These are phyloP conservation scores for Trichoderma polysporum DNA, from an alignment of 2,329 filamentous ascomycete genomes.

Conservation along the genomic window DNA sequence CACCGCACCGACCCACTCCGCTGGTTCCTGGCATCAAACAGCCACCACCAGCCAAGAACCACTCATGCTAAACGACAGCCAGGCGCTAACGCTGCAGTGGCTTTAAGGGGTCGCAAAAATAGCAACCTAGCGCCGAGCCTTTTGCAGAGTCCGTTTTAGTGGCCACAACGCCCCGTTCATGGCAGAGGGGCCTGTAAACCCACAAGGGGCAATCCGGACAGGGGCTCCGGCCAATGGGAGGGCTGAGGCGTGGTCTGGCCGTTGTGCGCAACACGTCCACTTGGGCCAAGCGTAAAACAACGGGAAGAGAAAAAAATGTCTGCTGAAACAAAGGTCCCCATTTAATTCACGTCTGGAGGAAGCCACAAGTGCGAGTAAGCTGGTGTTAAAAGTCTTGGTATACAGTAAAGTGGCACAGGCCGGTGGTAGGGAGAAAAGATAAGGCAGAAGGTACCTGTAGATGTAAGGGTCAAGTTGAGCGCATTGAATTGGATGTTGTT, in stretches of 20 bases:
- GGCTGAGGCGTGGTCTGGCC: neutral
- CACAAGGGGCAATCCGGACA: slow-evolving; percentile 6
- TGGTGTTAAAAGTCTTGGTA: too few species aligned
- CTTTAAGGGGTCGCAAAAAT: slow-evolving; percentile 21
- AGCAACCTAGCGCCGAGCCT: neutral
- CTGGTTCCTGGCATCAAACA: slow-evolving; percentile 18
- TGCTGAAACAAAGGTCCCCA: slow-evolving; percentile 16
- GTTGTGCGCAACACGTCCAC: neutral
- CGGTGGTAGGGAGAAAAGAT: too few species aligned
- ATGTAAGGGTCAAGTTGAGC: neutral
- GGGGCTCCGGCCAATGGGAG: neutral
- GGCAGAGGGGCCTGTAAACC: neutral
- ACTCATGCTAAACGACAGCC: neutral
- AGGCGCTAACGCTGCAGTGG: slow-evolving; percentile 20
- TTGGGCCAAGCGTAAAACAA: slow-evolving; percentile 9
- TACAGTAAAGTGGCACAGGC: too few species aligned
- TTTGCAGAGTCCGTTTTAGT: neutral
- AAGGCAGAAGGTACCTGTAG: too few species aligned
- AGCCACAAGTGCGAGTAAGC: neutral
- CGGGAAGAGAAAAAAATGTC: neutral
- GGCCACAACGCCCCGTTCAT: neutral
- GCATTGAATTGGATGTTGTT: neutral
- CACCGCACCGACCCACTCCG: neutral
- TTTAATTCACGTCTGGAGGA: neutral
- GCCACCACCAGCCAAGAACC: neutral